These are phyloP conservation scores for Amphichorda felina DNA, from an alignment of 2,329 filamentous ascomycete species.

Conservation along the genomic window DNA sequence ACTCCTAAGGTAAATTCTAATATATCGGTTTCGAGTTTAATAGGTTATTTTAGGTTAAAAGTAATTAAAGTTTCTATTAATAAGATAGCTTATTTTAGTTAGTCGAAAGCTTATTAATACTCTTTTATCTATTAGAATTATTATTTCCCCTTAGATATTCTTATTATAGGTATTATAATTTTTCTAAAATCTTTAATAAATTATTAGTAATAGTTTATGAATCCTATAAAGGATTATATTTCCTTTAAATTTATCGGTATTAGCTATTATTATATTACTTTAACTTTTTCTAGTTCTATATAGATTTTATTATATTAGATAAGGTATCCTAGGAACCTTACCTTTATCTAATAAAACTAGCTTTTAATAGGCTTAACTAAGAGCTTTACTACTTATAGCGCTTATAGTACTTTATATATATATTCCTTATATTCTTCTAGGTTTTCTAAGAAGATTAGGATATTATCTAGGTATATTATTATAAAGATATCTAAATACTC, in stretches of 20 bases:
- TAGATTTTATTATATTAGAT: constrained; percentile 1
- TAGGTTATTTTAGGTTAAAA: background rate
- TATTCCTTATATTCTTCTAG: constrained; percentile 6
- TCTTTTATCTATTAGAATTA: background rate
- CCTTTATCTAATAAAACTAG: background rate
- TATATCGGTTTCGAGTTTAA: constrained; percentile 6
- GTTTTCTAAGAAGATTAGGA: constrained; percentile 9
- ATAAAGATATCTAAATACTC: constrained; percentile 9
- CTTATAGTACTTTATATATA: constrained; percentile 1
- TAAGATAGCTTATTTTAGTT: constrained; percentile 1
- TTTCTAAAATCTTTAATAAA: constrained; percentile 1
- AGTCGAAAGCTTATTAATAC: background rate
- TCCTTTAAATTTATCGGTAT: background rate
- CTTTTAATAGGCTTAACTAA: background rate
- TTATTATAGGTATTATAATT: constrained; percentile 1
- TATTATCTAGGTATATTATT: constrained; percentile 9
- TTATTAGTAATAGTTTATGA: constrained; percentile 4
- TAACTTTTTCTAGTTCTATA: background rate
- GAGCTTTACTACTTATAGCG: constrained; percentile 1
- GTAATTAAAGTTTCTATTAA: background rate
- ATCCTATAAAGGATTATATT: constrained; percentile 4
- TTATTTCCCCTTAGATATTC: constrained; percentile 2
- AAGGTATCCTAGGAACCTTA: background rate
- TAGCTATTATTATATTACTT: background rate
- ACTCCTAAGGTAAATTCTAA: constrained; percentile 1